Conservation (phyloP, 352 stramenopile genomes). For the Phytophthora megakarya region DNA sequence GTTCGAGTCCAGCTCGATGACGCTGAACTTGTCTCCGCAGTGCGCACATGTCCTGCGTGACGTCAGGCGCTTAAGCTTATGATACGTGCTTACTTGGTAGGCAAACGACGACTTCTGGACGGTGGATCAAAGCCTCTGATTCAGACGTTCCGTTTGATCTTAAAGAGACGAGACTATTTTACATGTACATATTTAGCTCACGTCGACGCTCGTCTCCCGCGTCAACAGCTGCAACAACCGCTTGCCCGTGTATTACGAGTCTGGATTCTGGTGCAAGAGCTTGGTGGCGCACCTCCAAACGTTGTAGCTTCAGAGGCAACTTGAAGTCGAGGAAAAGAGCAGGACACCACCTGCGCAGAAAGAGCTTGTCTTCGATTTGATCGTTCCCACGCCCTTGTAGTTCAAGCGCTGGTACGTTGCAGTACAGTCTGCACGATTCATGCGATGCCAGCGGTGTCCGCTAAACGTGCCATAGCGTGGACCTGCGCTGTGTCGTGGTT, state of each 20-base stretch:
- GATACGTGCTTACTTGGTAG: slow-evolving; percentile 2
- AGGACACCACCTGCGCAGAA: slow-evolving; percentile 32
- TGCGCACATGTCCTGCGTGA: slow-evolving; percentile 2
- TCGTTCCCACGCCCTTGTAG: slow-evolving; percentile 22
- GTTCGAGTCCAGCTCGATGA: not conserved
- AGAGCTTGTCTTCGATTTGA: slow-evolving; percentile 35
- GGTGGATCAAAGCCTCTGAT: slow-evolving; percentile 1
- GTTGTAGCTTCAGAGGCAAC: slow-evolving; percentile 22
- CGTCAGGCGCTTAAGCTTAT: slow-evolving; percentile 22
- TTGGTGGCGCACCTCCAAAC: slow-evolving; percentile 29
- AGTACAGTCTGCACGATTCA: slow-evolving; percentile 6
- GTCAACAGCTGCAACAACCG: slow-evolving; percentile 23
- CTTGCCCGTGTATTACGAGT: slow-evolving; percentile 25
- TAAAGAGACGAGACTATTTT: slow-evolving; percentile 32
- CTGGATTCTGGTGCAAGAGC: slow-evolving; percentile 35
- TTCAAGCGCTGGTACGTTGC: slow-evolving; percentile 25
- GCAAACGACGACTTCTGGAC: not conserved
- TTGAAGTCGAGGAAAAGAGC: slow-evolving; percentile 42
- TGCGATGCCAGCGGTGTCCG: slow-evolving; percentile 18
- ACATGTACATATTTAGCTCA: no score
- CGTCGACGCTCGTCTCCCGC: slow-evolving; percentile 9
- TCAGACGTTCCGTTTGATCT: slow-evolving; percentile 16
- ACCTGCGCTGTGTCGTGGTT: slow-evolving; percentile 18
- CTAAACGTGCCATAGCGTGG: slow-evolving; percentile 13
- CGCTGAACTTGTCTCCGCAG: slow-evolving; percentile 16